Evolutionary conservation across 768 basidiomycete genomes (phyloP).

Genomic region (Gelatoporia subvermispora): DNA sequence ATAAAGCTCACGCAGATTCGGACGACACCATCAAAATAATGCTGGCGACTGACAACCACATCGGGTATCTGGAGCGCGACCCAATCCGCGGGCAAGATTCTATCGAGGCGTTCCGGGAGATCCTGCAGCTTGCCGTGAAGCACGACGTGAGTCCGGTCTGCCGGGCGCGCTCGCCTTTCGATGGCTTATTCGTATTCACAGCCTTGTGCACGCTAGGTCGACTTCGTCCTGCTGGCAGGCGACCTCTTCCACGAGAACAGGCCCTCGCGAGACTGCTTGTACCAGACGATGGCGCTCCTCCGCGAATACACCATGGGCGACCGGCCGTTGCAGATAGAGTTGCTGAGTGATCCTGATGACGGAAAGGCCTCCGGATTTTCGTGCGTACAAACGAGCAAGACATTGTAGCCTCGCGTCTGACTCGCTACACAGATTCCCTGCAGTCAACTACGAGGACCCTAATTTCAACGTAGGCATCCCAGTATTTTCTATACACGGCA

Average conservation of each 20-base stretch:
- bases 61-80: constrained; percentile 92
- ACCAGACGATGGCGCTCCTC: constrained; percentile 82
- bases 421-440: constrained; percentile 68
- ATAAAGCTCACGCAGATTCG: constrained; percentile 35
- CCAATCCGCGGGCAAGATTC: constrained; percentile 93
- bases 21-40: constrained; percentile 77
- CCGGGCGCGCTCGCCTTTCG: constrained; percentile 1
- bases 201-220: constrained; percentile 55
- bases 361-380: constrained; percentile 81
- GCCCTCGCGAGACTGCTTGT: constrained; percentile 85
- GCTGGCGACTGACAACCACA: constrained; percentile 93
- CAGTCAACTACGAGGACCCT: constrained; percentile 94
- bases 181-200: neutral
- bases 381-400: constrained; percentile 40
- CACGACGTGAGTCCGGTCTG: constrained; percentile 58
- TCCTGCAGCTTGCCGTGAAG: constrained; percentile 86
- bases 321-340: constrained; percentile 84
- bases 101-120: constrained; percentile 92
- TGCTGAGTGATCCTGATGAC: constrained; percentile 89
- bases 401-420: neutral
- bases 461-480: constrained; percentile 96
- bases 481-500: constrained; percentile 98
- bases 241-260: constrained; percentile 98
- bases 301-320: constrained; percentile 89
- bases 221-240: constrained; percentile 91